Percentiles rank a stretch among this genome's conserved stretches.
Conservation (phyloP, 352 stramenopile species). For the Pythium dissotocum region DNA sequence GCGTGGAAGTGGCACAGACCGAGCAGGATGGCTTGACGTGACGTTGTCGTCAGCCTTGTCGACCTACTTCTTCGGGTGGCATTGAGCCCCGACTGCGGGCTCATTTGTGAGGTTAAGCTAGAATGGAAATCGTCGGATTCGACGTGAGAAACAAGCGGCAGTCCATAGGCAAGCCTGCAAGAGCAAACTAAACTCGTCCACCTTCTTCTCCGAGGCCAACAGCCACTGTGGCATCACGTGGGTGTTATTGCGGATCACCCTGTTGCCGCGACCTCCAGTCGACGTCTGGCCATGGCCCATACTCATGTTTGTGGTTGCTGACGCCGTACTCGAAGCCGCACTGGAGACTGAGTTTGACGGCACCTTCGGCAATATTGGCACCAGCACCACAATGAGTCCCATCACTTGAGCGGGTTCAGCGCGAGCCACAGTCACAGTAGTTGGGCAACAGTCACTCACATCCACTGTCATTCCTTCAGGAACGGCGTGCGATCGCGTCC, state of each 20-base stretch:
- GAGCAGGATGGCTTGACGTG: conserved; percentile 81
- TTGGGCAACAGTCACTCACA: conserved; percentile 88
- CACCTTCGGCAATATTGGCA: conserved; percentile 94
- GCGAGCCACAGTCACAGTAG: conserved; percentile 85
- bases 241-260: conserved; percentile 95
- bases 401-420: conserved; percentile 95
- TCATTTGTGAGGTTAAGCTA: conserved; percentile 92
- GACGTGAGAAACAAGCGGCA: conserved; percentile 90
- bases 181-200: conserved; percentile 68
- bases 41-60: conserved; percentile 86
- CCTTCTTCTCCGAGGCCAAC: conserved; percentile 90
- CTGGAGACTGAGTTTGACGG: conserved; percentile 94
- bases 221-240: conserved; percentile 95
- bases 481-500: conserved; percentile 92
- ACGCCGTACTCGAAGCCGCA: conserved; percentile 95
- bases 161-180: conserved; percentile 53
- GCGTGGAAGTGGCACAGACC: conserved; percentile 93
- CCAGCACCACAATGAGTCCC: conserved; percentile 94
- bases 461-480: conserved; percentile 92
- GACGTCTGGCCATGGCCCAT: conserved; percentile 92
- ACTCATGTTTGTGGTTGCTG: conserved; percentile 95
- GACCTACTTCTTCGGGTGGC: conserved; percentile 71
- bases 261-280: conserved; percentile 89
- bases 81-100: conserved; percentile 78
- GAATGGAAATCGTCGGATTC: conserved; percentile 83